phyloP scores from a whole-genome alignment of 2,329 filamentous ascomycete genomes.

The Diaporthe citri region DNA sequence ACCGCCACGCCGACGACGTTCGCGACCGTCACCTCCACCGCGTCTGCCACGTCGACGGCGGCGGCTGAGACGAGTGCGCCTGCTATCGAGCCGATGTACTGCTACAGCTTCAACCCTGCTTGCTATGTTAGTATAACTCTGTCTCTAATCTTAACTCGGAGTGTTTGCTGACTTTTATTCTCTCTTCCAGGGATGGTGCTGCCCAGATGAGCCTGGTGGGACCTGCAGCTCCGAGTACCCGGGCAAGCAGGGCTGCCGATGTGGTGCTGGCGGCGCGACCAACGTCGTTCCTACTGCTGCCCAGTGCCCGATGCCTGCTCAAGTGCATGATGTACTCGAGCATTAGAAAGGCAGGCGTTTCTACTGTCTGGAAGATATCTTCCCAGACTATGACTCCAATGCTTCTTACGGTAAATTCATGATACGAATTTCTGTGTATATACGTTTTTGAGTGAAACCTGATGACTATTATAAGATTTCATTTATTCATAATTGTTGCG shows the following conservation, averaged over 20 bases:
- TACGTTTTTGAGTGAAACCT: neutral
- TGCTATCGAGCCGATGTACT: neutral
- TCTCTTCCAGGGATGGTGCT: neutral
- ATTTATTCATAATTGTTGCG: neutral
- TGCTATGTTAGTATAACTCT: neutral
- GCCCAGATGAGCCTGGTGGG: conserved; percentile 11
- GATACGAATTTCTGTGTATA: neutral
- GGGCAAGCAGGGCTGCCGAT: conserved; percentile 5
- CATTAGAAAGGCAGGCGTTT: neutral
- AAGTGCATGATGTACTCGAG: no score
- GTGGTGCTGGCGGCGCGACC: neutral
- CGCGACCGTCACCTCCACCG: neutral
- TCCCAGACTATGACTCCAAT: neutral
- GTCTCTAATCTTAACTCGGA: neutral
- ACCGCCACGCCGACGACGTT: neutral
- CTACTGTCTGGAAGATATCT: no score
- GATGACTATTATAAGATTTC: neutral
- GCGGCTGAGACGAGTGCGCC: neutral
- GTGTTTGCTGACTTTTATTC: neutral
- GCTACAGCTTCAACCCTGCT: conserved; percentile 14
- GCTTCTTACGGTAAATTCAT: neutral
- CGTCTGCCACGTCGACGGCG: neutral
- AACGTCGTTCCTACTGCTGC: neutral
- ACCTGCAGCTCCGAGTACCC: conserved; percentile 3
- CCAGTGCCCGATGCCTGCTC: conserved; percentile 14